Conservation (phyloP, 2,329 filamentous ascomycete genomes). For the Stagonosporopsis chrysanthemi region DNA sequence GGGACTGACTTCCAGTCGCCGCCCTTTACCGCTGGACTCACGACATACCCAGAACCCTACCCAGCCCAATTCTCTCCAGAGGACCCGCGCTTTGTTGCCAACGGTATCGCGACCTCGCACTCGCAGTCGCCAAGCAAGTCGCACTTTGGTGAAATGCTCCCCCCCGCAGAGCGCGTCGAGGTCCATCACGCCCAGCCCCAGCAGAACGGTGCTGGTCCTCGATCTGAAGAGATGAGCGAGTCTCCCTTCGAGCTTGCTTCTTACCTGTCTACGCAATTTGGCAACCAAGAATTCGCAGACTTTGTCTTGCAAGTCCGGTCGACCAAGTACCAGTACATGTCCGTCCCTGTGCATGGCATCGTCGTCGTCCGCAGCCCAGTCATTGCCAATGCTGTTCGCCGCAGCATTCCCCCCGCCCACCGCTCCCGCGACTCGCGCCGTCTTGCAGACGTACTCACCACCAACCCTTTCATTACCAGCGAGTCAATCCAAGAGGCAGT, state of each 20-base stretch:
- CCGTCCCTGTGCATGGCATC: constrained; percentile 47
- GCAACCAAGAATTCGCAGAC: constrained; percentile 48
- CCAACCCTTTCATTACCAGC: constrained; percentile 38
- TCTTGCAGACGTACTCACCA: constrained; percentile 36
- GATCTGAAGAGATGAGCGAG: constrained; percentile 32
- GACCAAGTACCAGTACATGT: constrained; percentile 35
- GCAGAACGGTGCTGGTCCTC: constrained; percentile 27
- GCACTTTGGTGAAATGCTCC: constrained; percentile 34
- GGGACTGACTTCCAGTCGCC: constrained; percentile 35
- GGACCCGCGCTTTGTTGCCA: constrained; percentile 27
- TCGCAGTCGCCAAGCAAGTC: constrained; percentile 46
- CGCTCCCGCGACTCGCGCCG: constrained; percentile 37
- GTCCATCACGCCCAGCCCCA: constrained; percentile 27
- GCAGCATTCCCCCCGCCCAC: constrained; percentile 27
- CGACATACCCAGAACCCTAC: constrained; percentile 31
- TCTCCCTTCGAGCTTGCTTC: constrained; percentile 41
- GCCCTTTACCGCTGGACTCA: constrained; percentile 23
- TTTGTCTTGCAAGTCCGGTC: constrained; percentile 47
- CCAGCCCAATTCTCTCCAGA: constrained; percentile 31
- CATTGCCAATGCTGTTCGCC: constrained; percentile 41
- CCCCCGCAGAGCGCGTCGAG: constrained; percentile 30
- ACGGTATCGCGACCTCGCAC: constrained; percentile 40
- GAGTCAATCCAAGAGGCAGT: constrained; percentile 46
- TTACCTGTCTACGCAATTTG: constrained; percentile 46
- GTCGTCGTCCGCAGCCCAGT: constrained; percentile 46